Percentiles rank a stretch among this genome's conserved stretches.
Evolutionary conservation across 2,329 filamentous ascomycete species (phyloP).

Genomic region (Zymoseptoria tritici): DNA sequence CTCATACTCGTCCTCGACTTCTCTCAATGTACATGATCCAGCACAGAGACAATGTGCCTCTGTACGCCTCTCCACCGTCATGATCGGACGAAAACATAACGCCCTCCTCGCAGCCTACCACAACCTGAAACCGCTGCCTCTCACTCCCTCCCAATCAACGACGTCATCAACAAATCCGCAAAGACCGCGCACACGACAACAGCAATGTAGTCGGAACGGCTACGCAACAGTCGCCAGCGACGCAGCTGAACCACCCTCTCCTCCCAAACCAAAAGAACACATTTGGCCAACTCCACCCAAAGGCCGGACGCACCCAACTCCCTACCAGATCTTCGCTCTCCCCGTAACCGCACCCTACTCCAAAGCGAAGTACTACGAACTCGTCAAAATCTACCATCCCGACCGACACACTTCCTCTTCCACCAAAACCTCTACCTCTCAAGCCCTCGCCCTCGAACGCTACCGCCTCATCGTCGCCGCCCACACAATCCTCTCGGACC

Average conservation of each 20-base stretch:
- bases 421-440: slow-evolving; percentile 45
- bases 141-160: slow-evolving; percentile 23
- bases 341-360: slow-evolving; percentile 61
- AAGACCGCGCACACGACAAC: slow-evolving; percentile 26
- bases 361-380: slow-evolving; percentile 77
- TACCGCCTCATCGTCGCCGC: slow-evolving; percentile 85
- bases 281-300: slow-evolving; percentile 29
- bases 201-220: slow-evolving; percentile 9
- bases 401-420: slow-evolving; percentile 47
- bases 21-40: slow-evolving; percentile 2
- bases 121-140: slow-evolving; percentile 20
- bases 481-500: slow-evolving; percentile 79
- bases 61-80: slow-evolving; percentile 16
- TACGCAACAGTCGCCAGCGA: slow-evolving; percentile 30
- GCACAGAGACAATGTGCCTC: slow-evolving; percentile 16
- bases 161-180: slow-evolving; percentile 37
- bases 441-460: slow-evolving; percentile 66
- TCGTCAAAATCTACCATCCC: slow-evolving; percentile 94
- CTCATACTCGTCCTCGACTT: not conserved
- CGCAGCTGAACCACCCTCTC: slow-evolving; percentile 17
- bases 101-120: slow-evolving; percentile 27
- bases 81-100: slow-evolving; percentile 33
- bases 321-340: slow-evolving; percentile 78
- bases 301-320: slow-evolving; percentile 54
- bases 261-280: slow-evolving; percentile 9